Evolutionary conservation across 129 eudicot genomes (phyloP).

Genomic region (Flaveria brownii): DNA sequence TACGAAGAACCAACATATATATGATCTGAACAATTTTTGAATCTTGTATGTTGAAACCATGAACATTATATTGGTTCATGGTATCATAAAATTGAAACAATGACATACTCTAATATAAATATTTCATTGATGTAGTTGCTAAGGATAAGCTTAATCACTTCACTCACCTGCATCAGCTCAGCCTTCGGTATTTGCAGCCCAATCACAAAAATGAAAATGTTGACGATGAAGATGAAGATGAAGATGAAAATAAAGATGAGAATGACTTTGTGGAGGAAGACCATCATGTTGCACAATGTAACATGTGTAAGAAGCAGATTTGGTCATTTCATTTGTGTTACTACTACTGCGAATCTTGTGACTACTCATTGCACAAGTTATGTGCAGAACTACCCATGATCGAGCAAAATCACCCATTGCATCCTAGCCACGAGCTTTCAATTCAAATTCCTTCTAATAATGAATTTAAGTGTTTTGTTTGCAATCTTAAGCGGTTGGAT

Average conservation of each 20-base stretch:
- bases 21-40: neutral
- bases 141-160: neutral
- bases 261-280: neutral
- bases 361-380: neutral
- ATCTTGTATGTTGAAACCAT: neutral
- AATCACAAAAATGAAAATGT: neutral
- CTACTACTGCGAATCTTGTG: neutral
- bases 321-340: neutral
- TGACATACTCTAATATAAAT: too few species aligned
- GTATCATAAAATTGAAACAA: too few species aligned
- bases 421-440: constrained; percentile 1
- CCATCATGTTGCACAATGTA: neutral
- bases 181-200: constrained; percentile 1
- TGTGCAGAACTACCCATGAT: neutral
- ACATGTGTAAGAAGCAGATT: neutral
- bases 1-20: too few species aligned
- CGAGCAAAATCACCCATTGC: neutral
- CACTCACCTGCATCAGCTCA: neutral
- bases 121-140: neutral
- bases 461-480: neutral
- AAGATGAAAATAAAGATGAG: too few species aligned
- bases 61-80: neutral
- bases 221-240: neutral
- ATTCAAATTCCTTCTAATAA: too few species aligned
- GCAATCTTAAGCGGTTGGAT: neutral